These are phyloP conservation scores for Aulographum hederae DNA, from an alignment of 2,329 filamentous ascomycete genomes.

Conservation along the genomic window DNA sequence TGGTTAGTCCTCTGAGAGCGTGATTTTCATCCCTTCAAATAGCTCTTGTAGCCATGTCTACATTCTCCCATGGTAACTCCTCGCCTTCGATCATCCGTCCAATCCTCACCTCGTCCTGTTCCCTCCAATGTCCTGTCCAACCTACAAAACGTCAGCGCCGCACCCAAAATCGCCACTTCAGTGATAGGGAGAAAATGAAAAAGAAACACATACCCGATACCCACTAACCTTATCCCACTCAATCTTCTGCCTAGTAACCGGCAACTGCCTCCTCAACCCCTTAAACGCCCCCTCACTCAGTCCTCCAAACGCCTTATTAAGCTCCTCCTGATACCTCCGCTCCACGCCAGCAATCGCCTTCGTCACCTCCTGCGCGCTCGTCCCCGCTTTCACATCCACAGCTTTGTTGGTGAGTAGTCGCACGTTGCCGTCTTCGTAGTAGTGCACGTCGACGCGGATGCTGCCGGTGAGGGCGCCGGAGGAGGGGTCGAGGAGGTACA, in stretches of 20 bases:
- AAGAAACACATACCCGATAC: slow-evolving; percentile 52
- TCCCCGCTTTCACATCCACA: slow-evolving; percentile 37
- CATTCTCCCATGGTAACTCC: too few relatives aligned
- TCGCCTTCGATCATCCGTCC: too few relatives aligned
- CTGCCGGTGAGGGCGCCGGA: slow-evolving; percentile 52
- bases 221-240: slow-evolving; percentile 98
- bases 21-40: too few relatives aligned
- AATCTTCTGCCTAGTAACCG: slow-evolving; percentile 94
- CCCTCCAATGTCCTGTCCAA: slow-evolving; percentile 1
- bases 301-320: slow-evolving; percentile 76
- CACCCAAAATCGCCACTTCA: not conserved
- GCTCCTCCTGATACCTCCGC: slow-evolving; percentile 88
- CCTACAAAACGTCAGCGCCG: not conserved
- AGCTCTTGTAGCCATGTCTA: too few relatives aligned
- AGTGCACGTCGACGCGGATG: slow-evolving; percentile 91
- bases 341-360: slow-evolving; percentile 64
- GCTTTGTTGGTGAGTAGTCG: slow-evolving; percentile 79
- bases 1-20: too few relatives aligned
- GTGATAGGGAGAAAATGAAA: too few relatives aligned
- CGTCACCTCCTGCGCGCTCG: slow-evolving; percentile 48
- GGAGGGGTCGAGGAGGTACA: slow-evolving; percentile 63
- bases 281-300: slow-evolving; percentile 94
- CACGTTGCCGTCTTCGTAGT: slow-evolving; percentile 98
- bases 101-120: not conserved
- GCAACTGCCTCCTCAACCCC: slow-evolving; percentile 74